Base-by-base conservation (phyloP, 1,139 yeast species). In the Scheffersomyces parashehatae region DNA sequence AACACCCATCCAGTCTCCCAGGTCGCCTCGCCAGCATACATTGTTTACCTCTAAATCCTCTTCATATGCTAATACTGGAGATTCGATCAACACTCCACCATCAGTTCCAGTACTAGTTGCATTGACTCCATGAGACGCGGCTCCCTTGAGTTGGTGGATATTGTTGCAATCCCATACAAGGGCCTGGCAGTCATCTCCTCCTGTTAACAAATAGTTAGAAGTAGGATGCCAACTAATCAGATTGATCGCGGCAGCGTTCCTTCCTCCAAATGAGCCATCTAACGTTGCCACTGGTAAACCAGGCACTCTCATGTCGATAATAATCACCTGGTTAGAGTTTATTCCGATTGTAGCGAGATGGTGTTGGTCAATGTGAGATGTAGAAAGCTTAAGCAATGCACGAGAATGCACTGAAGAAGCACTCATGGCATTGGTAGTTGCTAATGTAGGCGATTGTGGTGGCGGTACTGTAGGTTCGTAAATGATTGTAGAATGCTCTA, bases 401-500 rank as follows among this genome's bases (percentile, higher is more conserved):
- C 74, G 73, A 1, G 81, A 74, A 24, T 37, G 40, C 9, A 29
- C 28, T n/a, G 29, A 26, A 5, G 31, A 15, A 11, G 38, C 26
- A n/a, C 28, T 26, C 16, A 16, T 29, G 12, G 15, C 36, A 10
- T 8, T 28, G 36, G 13, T 12, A 35, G 28, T 7, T 3, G 43
- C 10, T 2, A 29, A 29, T 14, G 57, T 16, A 3, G 50, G 44
- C 20, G 67, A 60, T n/a, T 14, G 20, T 1, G 85, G 84, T n/a
- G 56, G 44, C 1, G 58, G 46, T 34, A 42, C 44, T 5, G 61
- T 41, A 3, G 77, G 79, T 58, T 93, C 99, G 62, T 89, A 93
- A 26, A 93, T 86, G 51, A 93, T 93, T 2, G 99, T 93, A 10
- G 96, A 88, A 63, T 91, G 98, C 51, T 95, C 98, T 42, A 93